A percentile compares a stretch with the other conserved stretches of the same genome.
These are phyloP conservation scores for Pisolithus marmoratus DNA, from an alignment of 768 basidiomycete species.

Conservation along the genomic window DNA sequence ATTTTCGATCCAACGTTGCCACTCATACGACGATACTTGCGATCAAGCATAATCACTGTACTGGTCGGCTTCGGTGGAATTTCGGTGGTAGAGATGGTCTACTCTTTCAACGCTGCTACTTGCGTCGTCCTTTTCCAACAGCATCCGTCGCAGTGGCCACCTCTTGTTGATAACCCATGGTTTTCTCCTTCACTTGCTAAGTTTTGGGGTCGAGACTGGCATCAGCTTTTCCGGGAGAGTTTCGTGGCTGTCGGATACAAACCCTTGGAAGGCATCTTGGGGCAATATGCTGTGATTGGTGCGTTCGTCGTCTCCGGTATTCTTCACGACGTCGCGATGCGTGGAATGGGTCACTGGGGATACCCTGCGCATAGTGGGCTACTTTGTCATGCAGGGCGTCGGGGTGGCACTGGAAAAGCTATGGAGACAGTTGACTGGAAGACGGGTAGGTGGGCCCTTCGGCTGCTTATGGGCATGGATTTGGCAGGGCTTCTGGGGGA, in stretches of 20 bases:
- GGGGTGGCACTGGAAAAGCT: conserved; percentile 44
- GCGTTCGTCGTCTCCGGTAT: conserved; percentile 57
- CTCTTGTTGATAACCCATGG: conserved; percentile 56
- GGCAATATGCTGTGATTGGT: conserved; percentile 44
- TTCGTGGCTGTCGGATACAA: conserved; percentile 50
- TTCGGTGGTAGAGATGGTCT: conserved; percentile 37
- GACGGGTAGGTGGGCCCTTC: conserved; percentile 38
- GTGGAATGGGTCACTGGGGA: conserved; percentile 54
- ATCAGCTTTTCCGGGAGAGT: conserved; percentile 55
- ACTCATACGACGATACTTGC: conserved; percentile 30
- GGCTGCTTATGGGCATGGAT: conserved; percentile 48
- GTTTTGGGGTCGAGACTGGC: conserved; percentile 63
- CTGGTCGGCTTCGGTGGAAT: conserved; percentile 42
- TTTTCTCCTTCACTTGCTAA: conserved; percentile 49
- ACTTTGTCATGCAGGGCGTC: conserved; percentile 53
- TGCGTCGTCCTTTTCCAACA: conserved; percentile 44
- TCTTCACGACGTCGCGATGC: conserved; percentile 53
- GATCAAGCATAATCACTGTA: conserved; percentile 39
- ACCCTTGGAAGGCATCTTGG: conserved; percentile 42
- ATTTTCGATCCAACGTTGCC: conserved; percentile 33
- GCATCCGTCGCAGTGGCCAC: conserved; percentile 54
- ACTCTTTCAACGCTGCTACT: conserved; percentile 38
- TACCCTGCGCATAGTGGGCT: conserved; percentile 36
- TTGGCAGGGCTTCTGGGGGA: conserved; percentile 46
- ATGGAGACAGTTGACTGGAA: conserved; percentile 42